These are phyloP conservation scores for Excoecaria agallocha DNA, from an alignment of 345 rosid species.

Conservation along the genomic window DNA sequence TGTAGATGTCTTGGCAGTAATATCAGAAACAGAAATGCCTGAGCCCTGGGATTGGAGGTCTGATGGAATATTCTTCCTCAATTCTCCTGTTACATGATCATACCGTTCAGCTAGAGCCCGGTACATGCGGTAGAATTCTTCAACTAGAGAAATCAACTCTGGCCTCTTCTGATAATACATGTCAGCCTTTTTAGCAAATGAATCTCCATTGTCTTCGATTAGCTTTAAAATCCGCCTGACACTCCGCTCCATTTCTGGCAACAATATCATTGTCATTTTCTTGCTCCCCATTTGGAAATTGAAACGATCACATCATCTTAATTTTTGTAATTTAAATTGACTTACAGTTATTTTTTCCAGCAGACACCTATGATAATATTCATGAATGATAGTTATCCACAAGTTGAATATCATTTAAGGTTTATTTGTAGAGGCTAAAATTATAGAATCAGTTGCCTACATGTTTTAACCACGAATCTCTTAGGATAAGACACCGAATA, in stretches of 20 bases:
- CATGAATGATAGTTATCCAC: background rate
- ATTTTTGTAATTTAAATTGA: background rate
- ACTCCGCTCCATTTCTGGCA: conserved; percentile 46
- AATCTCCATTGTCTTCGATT: conserved; percentile 41
- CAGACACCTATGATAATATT: too few species aligned
- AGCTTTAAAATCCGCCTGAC: conserved; percentile 45
- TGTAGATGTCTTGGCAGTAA: conserved; percentile 27
- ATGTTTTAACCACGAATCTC: conserved; percentile 11
- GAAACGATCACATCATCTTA: background rate
- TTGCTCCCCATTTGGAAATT: conserved; percentile 14
- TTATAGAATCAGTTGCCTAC: conserved; percentile 2
- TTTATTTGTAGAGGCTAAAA: conserved; percentile 1
- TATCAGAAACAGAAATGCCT: conserved; percentile 29
- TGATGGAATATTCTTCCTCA: conserved; percentile 29
- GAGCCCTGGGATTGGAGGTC: conserved; percentile 37
- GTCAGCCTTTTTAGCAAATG: conserved; percentile 32
- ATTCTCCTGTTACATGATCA: conserved; percentile 39
- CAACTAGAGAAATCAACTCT: conserved; percentile 39
- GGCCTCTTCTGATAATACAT: conserved; percentile 38
- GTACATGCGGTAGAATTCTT: conserved; percentile 45
- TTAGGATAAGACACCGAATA: conserved; percentile 10
- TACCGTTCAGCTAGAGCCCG: conserved; percentile 46
- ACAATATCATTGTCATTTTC: conserved; percentile 13
- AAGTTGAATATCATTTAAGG: background rate
- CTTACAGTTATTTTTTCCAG: background rate